Conservation (phyloP, 768 basidiomycete genomes). For the Megacollybia marginata region DNA sequence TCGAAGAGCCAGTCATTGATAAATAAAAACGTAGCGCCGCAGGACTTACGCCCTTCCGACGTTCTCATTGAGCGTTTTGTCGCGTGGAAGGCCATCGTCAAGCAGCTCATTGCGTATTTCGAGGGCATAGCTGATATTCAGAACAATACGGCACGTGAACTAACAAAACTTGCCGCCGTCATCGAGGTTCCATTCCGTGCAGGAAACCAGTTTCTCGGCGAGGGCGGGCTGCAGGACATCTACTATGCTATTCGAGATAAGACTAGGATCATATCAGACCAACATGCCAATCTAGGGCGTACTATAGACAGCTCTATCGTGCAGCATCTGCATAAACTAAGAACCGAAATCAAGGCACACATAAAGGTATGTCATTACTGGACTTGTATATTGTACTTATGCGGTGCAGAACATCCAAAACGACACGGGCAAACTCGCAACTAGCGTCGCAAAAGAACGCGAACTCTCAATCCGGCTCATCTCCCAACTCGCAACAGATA, state of each 20-base stretch:
- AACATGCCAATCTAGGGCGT: constrained; percentile 91
- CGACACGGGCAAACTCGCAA: constrained; percentile 88
- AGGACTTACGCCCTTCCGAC: constrained; percentile 89
- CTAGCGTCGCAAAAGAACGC: constrained; percentile 87
- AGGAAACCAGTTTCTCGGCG: constrained; percentile 97
- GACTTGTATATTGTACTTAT: not conserved
- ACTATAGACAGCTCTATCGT: constrained; percentile 97
- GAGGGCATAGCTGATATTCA: constrained; percentile 79
- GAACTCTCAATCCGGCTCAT: constrained; percentile 81
- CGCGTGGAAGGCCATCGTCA: constrained; percentile 95
- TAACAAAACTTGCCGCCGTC: constrained; percentile 88
- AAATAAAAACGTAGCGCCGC: constrained; percentile 87
- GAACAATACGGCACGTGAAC: constrained; percentile 88
- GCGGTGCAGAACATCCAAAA: constrained; percentile 79
- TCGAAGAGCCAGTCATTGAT: constrained; percentile 83
- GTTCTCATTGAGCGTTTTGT: constrained; percentile 93
- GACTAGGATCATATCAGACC: constrained; percentile 88
- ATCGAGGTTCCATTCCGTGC: constrained; percentile 96
- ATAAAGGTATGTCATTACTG: constrained; percentile 57
- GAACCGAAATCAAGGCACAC: constrained; percentile 94
- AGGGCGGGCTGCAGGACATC: constrained; percentile 93
- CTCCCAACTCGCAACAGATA: constrained; percentile 77
- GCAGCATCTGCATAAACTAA: constrained; percentile 94
- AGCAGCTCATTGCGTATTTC: constrained; percentile 91
- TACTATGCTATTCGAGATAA: constrained; percentile 92